Conservation (phyloP, 352 stramenopile genomes). For the Globisporangium parvum region DNA sequence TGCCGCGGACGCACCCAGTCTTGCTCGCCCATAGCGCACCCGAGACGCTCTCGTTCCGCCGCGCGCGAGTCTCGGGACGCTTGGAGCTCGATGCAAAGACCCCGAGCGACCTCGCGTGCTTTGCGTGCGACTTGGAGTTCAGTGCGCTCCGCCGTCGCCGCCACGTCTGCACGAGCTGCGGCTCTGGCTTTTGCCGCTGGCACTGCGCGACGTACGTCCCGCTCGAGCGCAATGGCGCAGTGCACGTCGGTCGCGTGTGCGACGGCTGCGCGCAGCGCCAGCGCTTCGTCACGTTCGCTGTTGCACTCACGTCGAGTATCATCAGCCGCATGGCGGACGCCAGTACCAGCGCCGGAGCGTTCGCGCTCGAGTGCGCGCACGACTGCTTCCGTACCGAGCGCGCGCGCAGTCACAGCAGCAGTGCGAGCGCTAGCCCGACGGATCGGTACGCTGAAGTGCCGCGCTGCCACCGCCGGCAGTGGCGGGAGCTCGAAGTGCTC, state of each 20-base stretch:
- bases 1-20: not conserved
- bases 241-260: conserved; percentile 13
- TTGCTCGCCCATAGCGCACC: not conserved
- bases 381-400: conserved; percentile 1
- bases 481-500: conserved; percentile 20
- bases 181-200: conserved; percentile 19
- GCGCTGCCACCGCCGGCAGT: conserved; percentile 9
- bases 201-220: conserved; percentile 22
- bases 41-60: conserved; percentile 5
- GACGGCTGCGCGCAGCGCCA: conserved; percentile 21
- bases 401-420: not conserved
- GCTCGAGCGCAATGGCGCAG: not conserved
- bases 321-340: not conserved
- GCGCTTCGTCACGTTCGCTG: conserved; percentile 25
- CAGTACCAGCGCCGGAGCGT: not conserved
- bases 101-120: conserved; percentile 10
- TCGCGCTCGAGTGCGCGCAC: not conserved
- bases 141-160: conserved; percentile 12
- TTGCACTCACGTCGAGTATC: conserved; percentile 18
- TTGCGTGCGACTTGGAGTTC: conserved; percentile 20
- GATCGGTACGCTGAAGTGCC: not conserved
- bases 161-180: conserved; percentile 21
- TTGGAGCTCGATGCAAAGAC: conserved; percentile 6
- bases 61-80: conserved; percentile 1
- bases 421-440: not conserved